Conservation (phyloP, 1,284 basidiomycete species). For the Meripilus lineatus region DNA sequence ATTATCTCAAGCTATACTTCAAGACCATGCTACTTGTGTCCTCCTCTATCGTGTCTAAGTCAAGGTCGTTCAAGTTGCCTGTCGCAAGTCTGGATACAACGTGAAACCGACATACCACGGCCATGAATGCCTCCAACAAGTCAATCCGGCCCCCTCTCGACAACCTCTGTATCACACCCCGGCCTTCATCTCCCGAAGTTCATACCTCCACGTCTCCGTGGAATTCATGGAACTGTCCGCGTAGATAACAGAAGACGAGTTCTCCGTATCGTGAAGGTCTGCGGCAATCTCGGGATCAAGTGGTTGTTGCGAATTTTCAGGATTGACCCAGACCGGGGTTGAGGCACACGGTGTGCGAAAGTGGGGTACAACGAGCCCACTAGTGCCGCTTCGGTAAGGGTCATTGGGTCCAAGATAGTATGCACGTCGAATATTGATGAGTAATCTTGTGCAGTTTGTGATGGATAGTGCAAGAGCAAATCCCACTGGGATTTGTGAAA, state of each 20-base stretch:
- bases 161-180: constrained; percentile 2
- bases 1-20: no score
- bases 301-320: not conserved
- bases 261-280: not conserved
- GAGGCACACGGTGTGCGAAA: not conserved
- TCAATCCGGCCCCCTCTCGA: not conserved
- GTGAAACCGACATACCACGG: no score
- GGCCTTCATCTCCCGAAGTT: constrained; percentile 17
- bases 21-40: no score
- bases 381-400: not conserved
- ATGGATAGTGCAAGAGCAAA: constrained; percentile 23
- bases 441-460: constrained; percentile 24
- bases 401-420: constrained; percentile 20
- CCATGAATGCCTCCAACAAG: no score
- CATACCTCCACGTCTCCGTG: constrained; percentile 15
- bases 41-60: no score
- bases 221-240: not conserved
- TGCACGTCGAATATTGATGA: constrained; percentile 24
- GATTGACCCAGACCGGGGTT: not conserved
- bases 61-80: no score
- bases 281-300: not conserved
- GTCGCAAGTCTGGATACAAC: no score
- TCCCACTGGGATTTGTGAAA: constrained; percentile 20
- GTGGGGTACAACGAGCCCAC: not conserved
- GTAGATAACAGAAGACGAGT: not conserved